Evolutionary conservation across 1,284 basidiomycete genomes (phyloP), one percentile per base, ranked within the genome.

Genomic region (Moesziomyces aphidis): DNA sequence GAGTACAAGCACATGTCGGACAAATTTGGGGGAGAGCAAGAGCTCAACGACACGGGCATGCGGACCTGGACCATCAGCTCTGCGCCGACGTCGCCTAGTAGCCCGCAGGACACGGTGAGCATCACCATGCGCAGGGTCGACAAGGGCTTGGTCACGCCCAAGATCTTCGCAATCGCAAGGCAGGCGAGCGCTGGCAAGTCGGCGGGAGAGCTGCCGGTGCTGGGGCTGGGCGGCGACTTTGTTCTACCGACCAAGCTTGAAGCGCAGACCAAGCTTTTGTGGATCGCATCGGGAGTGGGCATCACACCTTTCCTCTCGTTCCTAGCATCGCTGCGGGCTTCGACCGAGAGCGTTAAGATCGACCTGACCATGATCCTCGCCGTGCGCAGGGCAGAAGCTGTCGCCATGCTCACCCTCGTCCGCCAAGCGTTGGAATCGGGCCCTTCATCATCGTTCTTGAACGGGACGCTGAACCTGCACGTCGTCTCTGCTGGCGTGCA

Each of bases 1-100:
- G 53, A 63, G 60, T 75, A 75, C 51, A 63, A 66, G 19, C 73
- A 75, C 54, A 75, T 71, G 73, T 61, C 67, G 21, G 58, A 66
- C 19, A 63, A 64, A n/a, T 23, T 21, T 13, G 67, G 67, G 5
- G 73, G 73, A 8, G 73, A 75, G 26, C 55, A 61, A 28, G 73
- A 75, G 43, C 54, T 75, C 13, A 75, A 75, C 51, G 73, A 75
- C 43, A 31, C 50, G 3, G 73, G 73, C 10, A 43, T 71, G 17
- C 45, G 73, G 0, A 67, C 67, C 4, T 75, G 73, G 73, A 75
- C 63, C 28, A 71, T 75, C n/a, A 61, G 58, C 50, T 66, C 63
- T 8, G 60, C 59, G 5, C 63, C 62, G 1, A 31, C n/a, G 2
- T 9, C n/a, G 5, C 22, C 50, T 2, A n/a, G 11, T n/a, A 34